Base-by-base conservation (phyloP, 139 green algal species). In the Eudorina sp. region DNA sequence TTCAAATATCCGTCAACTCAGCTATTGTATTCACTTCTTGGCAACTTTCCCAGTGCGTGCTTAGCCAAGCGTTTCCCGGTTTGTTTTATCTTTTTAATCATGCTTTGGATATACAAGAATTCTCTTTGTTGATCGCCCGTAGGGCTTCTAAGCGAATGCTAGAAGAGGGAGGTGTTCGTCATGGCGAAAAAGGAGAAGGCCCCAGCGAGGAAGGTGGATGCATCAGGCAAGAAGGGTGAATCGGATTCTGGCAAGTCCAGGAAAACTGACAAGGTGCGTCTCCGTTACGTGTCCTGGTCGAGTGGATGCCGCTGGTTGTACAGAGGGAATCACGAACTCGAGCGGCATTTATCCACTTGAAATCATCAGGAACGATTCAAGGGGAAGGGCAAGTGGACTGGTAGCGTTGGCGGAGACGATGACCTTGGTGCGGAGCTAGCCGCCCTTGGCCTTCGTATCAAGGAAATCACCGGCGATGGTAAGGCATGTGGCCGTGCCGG, bases 391-490 rank as follows among this genome's bases (percentile, higher is more conserved):
- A 69, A 69, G 21, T 78, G 64, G 62, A n/a, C 25, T 9, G 64
- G 4, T 19, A 45, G 18, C 21, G 38, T 55, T 13, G 84, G 48
- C 38, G 66, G 38, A 64, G 73, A 27, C 43, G 73, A 60, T 29
- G 85, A 89, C 73, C 41, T 90, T 68, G 86, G 34, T 9, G n/a
- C 53, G 9, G 78, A 93, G 84, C 84, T 93, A 8, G 84, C 78
- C 2, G 62, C 80, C 14, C 34, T 93, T 41, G 90, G 90, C 0
- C 85, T 93, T 19, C 83, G 90, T 2, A 84, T 91, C 45, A 93
- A 91, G 60, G 79, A 90, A 2, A 93, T 93, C 78, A 90, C 88
- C 46, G 83, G 66, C 13, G 68, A 83, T 46, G 55, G 62, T 81
- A 4, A 62, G 73, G 31, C 9, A 23, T 31, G 45, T 48, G n/a